phyloP scores from a whole-genome alignment of 2,329 filamentous ascomycete species.

The Amauroascus verrucosus region DNA sequence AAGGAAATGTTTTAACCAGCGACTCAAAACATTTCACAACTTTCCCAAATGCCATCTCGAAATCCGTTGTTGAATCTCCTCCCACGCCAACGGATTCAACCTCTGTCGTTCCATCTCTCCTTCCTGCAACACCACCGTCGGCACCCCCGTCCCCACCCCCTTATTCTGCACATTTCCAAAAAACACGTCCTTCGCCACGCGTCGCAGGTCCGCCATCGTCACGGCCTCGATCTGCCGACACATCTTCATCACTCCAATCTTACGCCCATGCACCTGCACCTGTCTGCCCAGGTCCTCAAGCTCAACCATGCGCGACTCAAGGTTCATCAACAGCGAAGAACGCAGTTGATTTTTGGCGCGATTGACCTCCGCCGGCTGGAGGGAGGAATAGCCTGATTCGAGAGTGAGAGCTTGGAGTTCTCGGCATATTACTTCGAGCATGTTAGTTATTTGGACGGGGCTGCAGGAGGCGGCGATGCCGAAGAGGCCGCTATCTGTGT shows the following conservation, averaged over 20 bases:
- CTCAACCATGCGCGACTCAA: slow-evolving; percentile 94
- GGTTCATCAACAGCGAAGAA: slow-evolving; percentile 86
- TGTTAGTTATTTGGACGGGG: slow-evolving; percentile 64
- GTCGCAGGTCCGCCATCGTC: slow-evolving; percentile 66
- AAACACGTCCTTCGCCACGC: slow-evolving; percentile 70
- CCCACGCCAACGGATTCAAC: slow-evolving; percentile 64
- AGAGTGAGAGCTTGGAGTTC: slow-evolving; percentile 71
- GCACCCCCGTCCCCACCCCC: slow-evolving; percentile 71
- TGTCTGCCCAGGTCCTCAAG: slow-evolving; percentile 90
- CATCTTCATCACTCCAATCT: slow-evolving; percentile 90
- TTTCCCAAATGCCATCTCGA: slow-evolving; percentile 71
- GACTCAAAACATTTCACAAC: slow-evolving; percentile 30
- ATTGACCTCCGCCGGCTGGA: slow-evolving; percentile 68
- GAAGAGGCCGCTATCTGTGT: slow-evolving; percentile 91
- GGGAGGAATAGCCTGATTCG: slow-evolving; percentile 60
- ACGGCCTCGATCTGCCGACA: slow-evolving; percentile 73
- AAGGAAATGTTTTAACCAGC: not conserved
- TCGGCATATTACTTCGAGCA: slow-evolving; percentile 92
- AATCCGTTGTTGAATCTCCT: slow-evolving; percentile 80
- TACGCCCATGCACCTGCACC: slow-evolving; percentile 90
- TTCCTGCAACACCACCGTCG: slow-evolving; percentile 91
- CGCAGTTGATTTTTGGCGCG: slow-evolving; percentile 95
- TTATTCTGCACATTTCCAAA: slow-evolving; percentile 64
- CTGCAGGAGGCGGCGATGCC: slow-evolving; percentile 82
- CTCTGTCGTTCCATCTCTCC: slow-evolving; percentile 62